These are phyloP conservation scores for Tulasnella sp. DNA, from an alignment of 768 basidiomycete species.

Conservation along the genomic window DNA sequence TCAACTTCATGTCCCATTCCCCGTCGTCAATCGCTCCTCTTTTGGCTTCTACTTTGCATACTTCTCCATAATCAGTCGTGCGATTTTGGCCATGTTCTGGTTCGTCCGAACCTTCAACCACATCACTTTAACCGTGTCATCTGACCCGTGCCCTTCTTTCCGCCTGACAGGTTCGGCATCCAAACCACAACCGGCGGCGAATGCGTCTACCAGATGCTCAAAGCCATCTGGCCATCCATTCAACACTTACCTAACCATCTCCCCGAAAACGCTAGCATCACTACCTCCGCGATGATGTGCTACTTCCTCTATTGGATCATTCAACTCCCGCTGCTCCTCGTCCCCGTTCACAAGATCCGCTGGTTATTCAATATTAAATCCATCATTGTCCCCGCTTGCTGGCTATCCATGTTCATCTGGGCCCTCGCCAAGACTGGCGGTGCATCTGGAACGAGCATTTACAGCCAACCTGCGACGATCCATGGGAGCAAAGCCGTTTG, in stretches of 20 bases:
- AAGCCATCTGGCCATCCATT: constrained; percentile 74
- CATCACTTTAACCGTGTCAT: background rate
- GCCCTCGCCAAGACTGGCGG: constrained; percentile 55
- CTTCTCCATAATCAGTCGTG: constrained; percentile 71
- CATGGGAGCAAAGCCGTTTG: constrained; percentile 53
- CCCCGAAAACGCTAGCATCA: constrained; percentile 50
- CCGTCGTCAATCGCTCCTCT: constrained; percentile 72
- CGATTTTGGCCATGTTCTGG: constrained; percentile 75
- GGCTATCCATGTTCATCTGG: constrained; percentile 72
- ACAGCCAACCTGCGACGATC: constrained; percentile 44
- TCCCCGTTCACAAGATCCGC: constrained; percentile 71
- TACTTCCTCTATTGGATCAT: constrained; percentile 73
- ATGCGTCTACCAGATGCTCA: constrained; percentile 65
- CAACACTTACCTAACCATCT: constrained; percentile 58
- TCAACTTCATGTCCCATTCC: constrained; percentile 54
- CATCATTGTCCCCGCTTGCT: constrained; percentile 54
- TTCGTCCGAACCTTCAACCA: constrained; percentile 10
- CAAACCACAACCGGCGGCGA: constrained; percentile 21
- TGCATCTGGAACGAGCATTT: constrained; percentile 44
- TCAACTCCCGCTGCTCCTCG: constrained; percentile 64
- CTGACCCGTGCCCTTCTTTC: constrained; percentile 37
- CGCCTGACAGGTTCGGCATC: constrained; percentile 40
- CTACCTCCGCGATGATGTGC: constrained; percentile 55
- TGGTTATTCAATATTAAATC: constrained; percentile 66
- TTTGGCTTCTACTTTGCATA: constrained; percentile 89